phyloP scores from a whole-genome alignment of 176 grass and related monocot species.

The Triticum turgidum region DNA sequence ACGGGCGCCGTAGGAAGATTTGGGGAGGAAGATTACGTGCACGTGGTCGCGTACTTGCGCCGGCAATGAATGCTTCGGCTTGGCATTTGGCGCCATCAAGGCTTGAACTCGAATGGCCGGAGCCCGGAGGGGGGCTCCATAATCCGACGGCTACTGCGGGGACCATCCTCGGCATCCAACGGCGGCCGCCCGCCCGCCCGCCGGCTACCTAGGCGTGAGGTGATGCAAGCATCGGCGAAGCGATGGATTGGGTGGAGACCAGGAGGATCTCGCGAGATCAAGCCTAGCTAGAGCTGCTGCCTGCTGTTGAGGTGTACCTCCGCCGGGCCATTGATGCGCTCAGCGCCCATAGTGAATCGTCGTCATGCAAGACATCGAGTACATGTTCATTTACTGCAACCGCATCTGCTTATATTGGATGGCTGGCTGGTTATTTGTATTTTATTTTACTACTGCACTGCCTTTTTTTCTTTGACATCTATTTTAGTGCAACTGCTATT shows the following conservation, averaged over 20 bases:
- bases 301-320: not conserved
- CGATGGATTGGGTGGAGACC: not conserved
- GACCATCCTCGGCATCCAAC: not conserved
- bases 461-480: too few species aligned
- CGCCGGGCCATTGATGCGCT: not conserved
- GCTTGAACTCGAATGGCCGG: not conserved
- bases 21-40: slow-evolving; percentile 3
- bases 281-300: not conserved
- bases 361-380: not conserved
- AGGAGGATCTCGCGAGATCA: not conserved
- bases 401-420: not conserved
- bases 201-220: not conserved
- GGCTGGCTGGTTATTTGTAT: not conserved
- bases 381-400: not conserved
- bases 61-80: slow-evolving; percentile 5
- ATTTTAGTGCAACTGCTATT: too few species aligned
- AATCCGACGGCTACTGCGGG: not conserved
- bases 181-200: not conserved
- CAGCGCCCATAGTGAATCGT: not conserved
- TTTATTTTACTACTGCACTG: too few species aligned
- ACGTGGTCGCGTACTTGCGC: not conserved
- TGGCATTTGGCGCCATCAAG: not conserved
- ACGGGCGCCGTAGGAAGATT: slow-evolving; percentile 14
- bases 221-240: not conserved
- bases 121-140: not conserved